Evolutionary conservation across 257 asterid species (phyloP).

Genomic region (Gentiana dahurica): DNA sequence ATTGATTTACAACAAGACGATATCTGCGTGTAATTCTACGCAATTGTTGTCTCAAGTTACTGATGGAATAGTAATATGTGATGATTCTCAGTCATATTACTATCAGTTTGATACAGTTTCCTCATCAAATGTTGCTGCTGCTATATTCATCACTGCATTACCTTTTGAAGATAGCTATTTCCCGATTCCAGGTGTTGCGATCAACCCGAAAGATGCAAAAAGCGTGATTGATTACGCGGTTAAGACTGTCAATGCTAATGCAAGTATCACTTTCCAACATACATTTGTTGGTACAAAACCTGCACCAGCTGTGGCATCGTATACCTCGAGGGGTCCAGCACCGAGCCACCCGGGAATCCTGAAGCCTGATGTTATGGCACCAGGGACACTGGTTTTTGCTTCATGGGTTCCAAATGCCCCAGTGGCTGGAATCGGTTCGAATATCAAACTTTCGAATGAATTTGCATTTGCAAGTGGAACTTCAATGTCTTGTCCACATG

Average conservation of each 20-base stretch:
- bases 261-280: constrained; percentile 11
- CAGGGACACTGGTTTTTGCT: constrained; percentile 9
- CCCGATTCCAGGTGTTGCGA: constrained; percentile 9
- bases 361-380: constrained; percentile 18
- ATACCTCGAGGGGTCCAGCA: constrained; percentile 12
- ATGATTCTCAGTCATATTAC: neutral
- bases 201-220: constrained; percentile 6
- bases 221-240: constrained; percentile 7
- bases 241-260: neutral
- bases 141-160: constrained; percentile 5
- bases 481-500: constrained; percentile 20
- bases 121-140: constrained; percentile 1
- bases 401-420: constrained; percentile 2
- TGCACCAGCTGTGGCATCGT: constrained; percentile 8
- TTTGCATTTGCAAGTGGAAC: constrained; percentile 3
- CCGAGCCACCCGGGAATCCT: constrained; percentile 1
- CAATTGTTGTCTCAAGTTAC: constrained; percentile 15
- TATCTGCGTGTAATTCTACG: constrained; percentile 34
- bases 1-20: constrained; percentile 25
- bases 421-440: neutral
- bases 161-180: neutral
- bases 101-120: neutral
- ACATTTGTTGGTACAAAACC: constrained; percentile 5
- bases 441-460: neutral
- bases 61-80: neutral